phyloP scores from a whole-genome alignment of 768 basidiomycete species.

The Kwoniella heveanensis region DNA sequence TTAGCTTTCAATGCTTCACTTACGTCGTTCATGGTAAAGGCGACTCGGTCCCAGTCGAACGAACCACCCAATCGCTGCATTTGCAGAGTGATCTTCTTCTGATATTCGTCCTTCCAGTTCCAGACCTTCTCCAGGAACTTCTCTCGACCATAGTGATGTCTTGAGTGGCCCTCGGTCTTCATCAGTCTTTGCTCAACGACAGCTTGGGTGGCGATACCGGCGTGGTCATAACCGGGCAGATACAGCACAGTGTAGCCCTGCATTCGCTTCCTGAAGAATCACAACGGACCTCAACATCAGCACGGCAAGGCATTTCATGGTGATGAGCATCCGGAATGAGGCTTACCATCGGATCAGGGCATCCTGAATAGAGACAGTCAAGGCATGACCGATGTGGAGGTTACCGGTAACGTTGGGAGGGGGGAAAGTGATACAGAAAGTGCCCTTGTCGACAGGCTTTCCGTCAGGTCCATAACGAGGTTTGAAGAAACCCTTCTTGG shows the following conservation, averaged over 20 bases:
- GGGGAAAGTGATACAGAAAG: slow-evolving; percentile 83
- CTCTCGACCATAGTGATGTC: slow-evolving; percentile 94
- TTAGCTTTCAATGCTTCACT: slow-evolving; percentile 28
- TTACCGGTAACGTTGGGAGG: slow-evolving; percentile 97
- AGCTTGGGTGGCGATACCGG: slow-evolving; percentile 95
- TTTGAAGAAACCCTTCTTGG: slow-evolving; percentile 82
- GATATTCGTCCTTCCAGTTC: slow-evolving; percentile 99
- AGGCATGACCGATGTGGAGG: slow-evolving; percentile 91
- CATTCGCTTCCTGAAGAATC: slow-evolving; percentile 81
- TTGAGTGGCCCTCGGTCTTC: slow-evolving; percentile 76
- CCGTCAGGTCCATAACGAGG: slow-evolving; percentile 64
- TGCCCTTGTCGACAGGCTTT: slow-evolving; percentile 65
- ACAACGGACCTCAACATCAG: slow-evolving; percentile 7
- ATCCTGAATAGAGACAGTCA: slow-evolving; percentile 91
- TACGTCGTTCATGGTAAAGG: slow-evolving; percentile 94
- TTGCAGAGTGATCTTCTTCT: slow-evolving; percentile 87
- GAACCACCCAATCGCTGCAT: slow-evolving; percentile 85
- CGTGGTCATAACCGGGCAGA: slow-evolving; percentile 95
- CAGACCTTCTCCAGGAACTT: slow-evolving; percentile 84
- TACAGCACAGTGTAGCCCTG: slow-evolving; percentile 85
- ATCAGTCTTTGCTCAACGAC: slow-evolving; percentile 91
- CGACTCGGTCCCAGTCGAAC: slow-evolving; percentile 90
- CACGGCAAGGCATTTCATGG: too few species aligned
- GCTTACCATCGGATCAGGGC: slow-evolving; percentile 80
- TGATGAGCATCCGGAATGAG: too few species aligned